Evolutionary conservation across 108 stramenopile genomes (phyloP), one percentile per base, ranked within the genome.

Genomic region (Parietichytrium sp.): DNA sequence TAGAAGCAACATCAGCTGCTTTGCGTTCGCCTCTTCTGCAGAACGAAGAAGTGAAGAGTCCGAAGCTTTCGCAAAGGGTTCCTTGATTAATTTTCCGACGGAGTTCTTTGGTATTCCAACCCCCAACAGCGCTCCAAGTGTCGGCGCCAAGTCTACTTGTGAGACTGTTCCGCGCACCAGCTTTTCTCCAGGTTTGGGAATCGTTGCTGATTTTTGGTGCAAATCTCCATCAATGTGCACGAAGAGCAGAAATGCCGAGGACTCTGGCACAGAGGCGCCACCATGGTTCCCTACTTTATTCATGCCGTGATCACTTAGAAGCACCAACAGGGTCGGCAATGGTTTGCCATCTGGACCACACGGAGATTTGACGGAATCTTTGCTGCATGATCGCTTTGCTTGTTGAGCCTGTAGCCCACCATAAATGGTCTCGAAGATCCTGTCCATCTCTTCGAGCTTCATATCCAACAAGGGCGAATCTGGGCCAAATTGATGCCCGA

Each of bases 271-370:
- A 31, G 61, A 72, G 6, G 61, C 61, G 0, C 61, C 61, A 38
- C 61, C 61, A 42, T 72, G 61, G 42, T 72, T 72, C 0, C 61
- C 61, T 6, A 72, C 61, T 27, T 72, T 72, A 25, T 72, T 72
- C 61, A 72, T 72, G 42, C 61, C 61, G 20, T 72, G 61, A 25
- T 72, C 61, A 27, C 61, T 72, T 33, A 72, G 61, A n/a, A 72
- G 61, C 20, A 72, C 33, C 38, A 72, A 42, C 29, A 72, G 61
- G 38, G 61, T 72, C 6, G 61, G 61, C 3, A 29, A 23, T n/a
- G 12, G 8, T 53, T 23, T 29, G n/a, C 27, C 52, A 1, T 53
- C 52, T 8, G 8, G 52, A 15, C 6, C 8, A 8, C n/a, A n/a
- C n/a, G n/a, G n/a, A n/a, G n/a, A n/a, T n/a, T n/a, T n/a, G n/a